These are phyloP conservation scores for Tylopilus felleus DNA, from an alignment of 768 basidiomycete species.

Conservation along the genomic window DNA sequence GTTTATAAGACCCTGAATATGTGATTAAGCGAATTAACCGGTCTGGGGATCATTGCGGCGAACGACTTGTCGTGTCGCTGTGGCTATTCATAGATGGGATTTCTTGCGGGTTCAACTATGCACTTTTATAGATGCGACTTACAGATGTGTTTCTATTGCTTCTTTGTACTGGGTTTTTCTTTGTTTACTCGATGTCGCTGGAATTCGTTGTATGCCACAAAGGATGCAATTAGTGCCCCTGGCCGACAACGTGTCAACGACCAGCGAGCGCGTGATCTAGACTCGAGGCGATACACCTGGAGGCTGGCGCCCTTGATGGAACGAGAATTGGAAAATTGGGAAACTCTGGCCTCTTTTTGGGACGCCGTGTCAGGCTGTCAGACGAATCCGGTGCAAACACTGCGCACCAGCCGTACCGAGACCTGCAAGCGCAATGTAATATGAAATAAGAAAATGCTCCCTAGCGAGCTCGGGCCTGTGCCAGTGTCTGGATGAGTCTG, in stretches of 20 bases:
- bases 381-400: conserved; percentile 12
- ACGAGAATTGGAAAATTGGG: conserved; percentile 10
- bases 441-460: conserved; percentile 21
- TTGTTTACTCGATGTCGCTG: background rate
- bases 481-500: background rate
- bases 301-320: conserved; percentile 9
- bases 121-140: conserved; percentile 19
- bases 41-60: conserved; percentile 8
- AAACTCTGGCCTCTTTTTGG: background rate
- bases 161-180: background rate
- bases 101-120: conserved; percentile 9
- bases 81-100: conserved; percentile 22
- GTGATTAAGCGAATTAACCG: conserved; percentile 14
- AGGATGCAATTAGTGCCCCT: background rate
- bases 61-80: conserved; percentile 1
- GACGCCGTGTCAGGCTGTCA: conserved; percentile 4
- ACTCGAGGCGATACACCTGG: conserved; percentile 21
- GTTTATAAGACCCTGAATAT: conserved; percentile 28
- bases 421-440: conserved; percentile 10
- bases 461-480: background rate
- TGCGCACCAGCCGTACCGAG: conserved; percentile 9
- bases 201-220: background rate
- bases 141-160: conserved; percentile 3
- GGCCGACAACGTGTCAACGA: conserved; percentile 18
- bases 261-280: conserved; percentile 6